Conservation (phyloP, 2,329 filamentous ascomycete genomes). For the Rhinocladiella mackenziei region DNA sequence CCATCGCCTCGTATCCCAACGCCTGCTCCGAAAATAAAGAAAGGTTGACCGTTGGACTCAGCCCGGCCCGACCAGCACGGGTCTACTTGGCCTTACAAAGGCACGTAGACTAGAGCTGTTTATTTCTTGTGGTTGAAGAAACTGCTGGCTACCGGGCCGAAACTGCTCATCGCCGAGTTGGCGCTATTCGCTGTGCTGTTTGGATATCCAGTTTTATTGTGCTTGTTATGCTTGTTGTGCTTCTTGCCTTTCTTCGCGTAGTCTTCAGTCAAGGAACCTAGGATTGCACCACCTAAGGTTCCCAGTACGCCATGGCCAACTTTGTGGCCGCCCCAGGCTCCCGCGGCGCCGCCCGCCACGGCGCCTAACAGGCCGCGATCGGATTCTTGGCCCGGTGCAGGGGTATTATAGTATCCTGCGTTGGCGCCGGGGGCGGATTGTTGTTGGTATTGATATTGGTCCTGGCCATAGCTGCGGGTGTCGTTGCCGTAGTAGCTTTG, state of each 20-base stretch:
- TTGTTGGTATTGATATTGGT: constrained; percentile 6
- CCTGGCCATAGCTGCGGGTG: background rate
- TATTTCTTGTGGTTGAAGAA: constrained; percentile 16
- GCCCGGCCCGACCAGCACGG: no score
- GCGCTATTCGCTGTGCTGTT: no score
- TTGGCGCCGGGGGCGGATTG: no score
- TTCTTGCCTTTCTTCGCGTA: constrained; percentile 47
- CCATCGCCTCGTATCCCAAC: constrained; percentile 11
- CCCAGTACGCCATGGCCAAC: constrained; percentile 55
- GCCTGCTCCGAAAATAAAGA: constrained; percentile 6
- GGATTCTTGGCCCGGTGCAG: constrained; percentile 36
- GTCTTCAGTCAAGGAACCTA: constrained; percentile 54
- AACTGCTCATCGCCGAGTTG: background rate
- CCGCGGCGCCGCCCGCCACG: constrained; percentile 55
- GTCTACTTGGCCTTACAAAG: no score
- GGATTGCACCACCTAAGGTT: constrained; percentile 54
- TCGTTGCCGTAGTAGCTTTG: constrained; percentile 6
- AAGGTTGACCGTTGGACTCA: no score
- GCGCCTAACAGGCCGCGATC: constrained; percentile 57
- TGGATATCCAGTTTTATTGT: no score
- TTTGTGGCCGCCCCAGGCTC: constrained; percentile 54
- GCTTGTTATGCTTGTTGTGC: constrained; percentile 33
- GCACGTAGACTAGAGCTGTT: no score
- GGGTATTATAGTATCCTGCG: no score
- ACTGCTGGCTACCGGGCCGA: constrained; percentile 13